Conservation (phyloP, 352 stramenopile species). For the Globisporangium splendens region DNA sequence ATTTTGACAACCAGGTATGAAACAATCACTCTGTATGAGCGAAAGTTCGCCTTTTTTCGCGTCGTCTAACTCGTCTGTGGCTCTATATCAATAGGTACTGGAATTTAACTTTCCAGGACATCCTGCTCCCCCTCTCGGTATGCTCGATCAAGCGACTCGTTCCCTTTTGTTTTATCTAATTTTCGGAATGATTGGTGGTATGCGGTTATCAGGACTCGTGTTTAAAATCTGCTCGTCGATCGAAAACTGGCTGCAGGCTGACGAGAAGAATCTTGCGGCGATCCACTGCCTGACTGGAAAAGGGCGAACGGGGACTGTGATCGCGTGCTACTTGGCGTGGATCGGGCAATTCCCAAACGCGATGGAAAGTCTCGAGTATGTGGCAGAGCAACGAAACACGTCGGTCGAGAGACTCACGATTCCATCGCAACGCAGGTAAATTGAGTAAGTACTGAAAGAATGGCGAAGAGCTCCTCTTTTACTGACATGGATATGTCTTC, state of each 20-base stretch:
- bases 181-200: not conserved
- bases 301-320: slow-evolving; percentile 91
- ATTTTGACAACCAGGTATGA: slow-evolving; percentile 92
- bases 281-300: slow-evolving; percentile 97
- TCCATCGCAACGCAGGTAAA: slow-evolving; percentile 91
- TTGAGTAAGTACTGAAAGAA: not conserved
- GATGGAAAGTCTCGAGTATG: slow-evolving; percentile 92
- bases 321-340: slow-evolving; percentile 96
- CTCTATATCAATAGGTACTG: slow-evolving; percentile 58
- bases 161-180: not conserved
- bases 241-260: slow-evolving; percentile 95
- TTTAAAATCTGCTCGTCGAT: slow-evolving; percentile 98
- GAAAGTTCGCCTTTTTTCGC: not conserved
- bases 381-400: slow-evolving; percentile 85
- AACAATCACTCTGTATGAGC: not conserved
- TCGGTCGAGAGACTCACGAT: slow-evolving; percentile 94
- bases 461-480: not conserved
- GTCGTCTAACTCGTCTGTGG: not conserved
- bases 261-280: slow-evolving; percentile 94
- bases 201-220: slow-evolving; percentile 61
- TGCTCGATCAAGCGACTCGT: not conserved
- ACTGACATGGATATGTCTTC: slow-evolving; percentile 1
- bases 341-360: slow-evolving; percentile 89
- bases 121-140: slow-evolving; percentile 93
- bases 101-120: slow-evolving; percentile 97